These are phyloP conservation scores for Erigeron canadensis DNA, from an alignment of 129 eudicot genomes.

Conservation along the genomic window DNA sequence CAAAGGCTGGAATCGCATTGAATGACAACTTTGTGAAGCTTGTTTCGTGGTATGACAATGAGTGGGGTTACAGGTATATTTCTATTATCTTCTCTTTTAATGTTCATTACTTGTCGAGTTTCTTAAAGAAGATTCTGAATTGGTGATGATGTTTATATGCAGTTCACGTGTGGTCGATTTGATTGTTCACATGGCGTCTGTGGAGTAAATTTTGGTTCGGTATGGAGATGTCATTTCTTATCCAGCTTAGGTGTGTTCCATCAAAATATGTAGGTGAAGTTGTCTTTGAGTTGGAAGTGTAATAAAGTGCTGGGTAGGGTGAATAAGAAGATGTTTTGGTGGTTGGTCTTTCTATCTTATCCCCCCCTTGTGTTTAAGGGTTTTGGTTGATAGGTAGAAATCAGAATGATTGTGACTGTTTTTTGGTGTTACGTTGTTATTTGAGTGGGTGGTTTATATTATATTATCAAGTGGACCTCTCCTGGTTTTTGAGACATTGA, in stretches of 20 bases:
- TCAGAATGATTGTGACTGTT: background rate
- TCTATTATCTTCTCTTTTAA: background rate
- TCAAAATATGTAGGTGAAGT: slow-evolving; percentile 4
- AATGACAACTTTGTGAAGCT: slow-evolving; percentile 63
- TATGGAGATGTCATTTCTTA: background rate
- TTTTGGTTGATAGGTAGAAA: slow-evolving; percentile 19
- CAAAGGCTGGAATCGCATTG: slow-evolving; percentile 81
- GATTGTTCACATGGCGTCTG: slow-evolving; percentile 63
- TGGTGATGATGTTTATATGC: slow-evolving; percentile 11
- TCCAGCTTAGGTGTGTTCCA: slow-evolving; percentile 26
- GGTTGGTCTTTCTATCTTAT: background rate
- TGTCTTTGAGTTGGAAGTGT: slow-evolving; percentile 13
- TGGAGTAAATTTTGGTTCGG: slow-evolving; percentile 30
- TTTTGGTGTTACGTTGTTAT: slow-evolving; percentile 23
- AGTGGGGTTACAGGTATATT: slow-evolving; percentile 82
- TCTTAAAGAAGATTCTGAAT: background rate
- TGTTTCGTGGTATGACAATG: slow-evolving; percentile 85
- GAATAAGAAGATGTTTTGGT: slow-evolving; percentile 21
- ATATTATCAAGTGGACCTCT: slow-evolving; percentile 9
- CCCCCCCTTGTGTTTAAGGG: slow-evolving; percentile 13
- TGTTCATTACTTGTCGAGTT: background rate
- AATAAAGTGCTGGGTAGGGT: slow-evolving; percentile 29
- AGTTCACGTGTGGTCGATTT: slow-evolving; percentile 71
- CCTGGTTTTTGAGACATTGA: slow-evolving; percentile 22
- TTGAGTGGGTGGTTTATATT: background rate